phyloP scores from a whole-genome alignment of 140 eudicot species.

The Oenanthe javanica region DNA sequence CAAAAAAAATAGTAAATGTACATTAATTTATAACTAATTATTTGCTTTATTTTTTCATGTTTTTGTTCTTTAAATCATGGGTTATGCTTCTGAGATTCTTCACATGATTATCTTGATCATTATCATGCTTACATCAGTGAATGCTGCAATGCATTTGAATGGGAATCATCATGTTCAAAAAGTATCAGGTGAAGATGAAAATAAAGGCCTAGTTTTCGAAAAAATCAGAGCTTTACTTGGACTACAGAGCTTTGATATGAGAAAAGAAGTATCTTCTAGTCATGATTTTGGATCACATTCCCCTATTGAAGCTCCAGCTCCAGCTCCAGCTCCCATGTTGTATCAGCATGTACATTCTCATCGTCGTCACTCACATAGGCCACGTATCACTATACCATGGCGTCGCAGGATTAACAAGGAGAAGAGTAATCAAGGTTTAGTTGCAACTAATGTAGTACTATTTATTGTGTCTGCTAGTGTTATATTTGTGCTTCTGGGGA shows the following conservation, averaged over 20 bases:
- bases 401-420: constrained; percentile 12
- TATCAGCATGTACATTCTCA: constrained; percentile 31
- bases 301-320: constrained; percentile 27
- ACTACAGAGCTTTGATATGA: constrained; percentile 12
- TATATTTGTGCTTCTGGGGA: constrained; percentile 24
- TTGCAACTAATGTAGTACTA: constrained; percentile 27
- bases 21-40: constrained; percentile 15
- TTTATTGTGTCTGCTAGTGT: constrained; percentile 44
- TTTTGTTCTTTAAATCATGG: constrained; percentile 27
- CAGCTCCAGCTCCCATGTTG: constrained; percentile 38
- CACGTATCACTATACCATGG: constrained; percentile 1
- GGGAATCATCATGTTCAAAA: background rate
- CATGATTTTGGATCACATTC: constrained; percentile 25
- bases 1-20: constrained; percentile 16
- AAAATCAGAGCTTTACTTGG: constrained; percentile 47
- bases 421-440: constrained; percentile 9
- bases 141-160: constrained; percentile 24
- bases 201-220: constrained; percentile 23
- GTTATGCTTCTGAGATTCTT: constrained; percentile 28
- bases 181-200: constrained; percentile 4
- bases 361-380: constrained; percentile 16
- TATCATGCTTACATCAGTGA: constrained; percentile 30
- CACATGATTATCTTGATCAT: constrained; percentile 36
- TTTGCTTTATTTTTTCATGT: background rate
- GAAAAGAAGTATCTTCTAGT: constrained; percentile 4